Evolutionary conservation across 2,329 filamentous ascomycete genomes (phyloP), one percentile per base, ranked within the genome.

Genomic region (Alternaria postmessia): DNA sequence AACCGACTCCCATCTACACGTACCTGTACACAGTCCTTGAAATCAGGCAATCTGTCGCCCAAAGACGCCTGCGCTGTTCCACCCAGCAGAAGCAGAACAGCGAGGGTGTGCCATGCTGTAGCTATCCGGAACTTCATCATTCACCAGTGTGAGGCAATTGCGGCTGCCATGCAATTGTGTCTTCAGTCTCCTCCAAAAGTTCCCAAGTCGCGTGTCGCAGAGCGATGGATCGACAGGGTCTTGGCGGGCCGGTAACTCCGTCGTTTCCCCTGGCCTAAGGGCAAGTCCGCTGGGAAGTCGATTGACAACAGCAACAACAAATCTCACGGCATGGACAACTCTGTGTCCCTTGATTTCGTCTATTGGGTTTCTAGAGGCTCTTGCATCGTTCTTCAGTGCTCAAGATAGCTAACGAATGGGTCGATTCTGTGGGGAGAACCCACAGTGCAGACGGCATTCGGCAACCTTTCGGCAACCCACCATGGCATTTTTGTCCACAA

Each of bases 1-100:
- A 11, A 30, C 4, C 28, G 3, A 30, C 4, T 30, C 28, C 28
- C 28, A 5, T 7, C 38, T 82, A 38, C 46, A 49, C 46, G 46
- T 82, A 96, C 94, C 84, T 92, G 81, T 54, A 98, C 87, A 77
- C 95, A 99, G 78, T 93, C 85, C 75, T 85, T 86, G 78, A 99
- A 99, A 73, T 96, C 93, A 18, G 92, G 92, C 61, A 97, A 83
- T 56, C 88, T 86, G 79, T 99, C 95, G 66, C 95, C 95, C 49
- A 89, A 72, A 5, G 94, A 97, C 28, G 93, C 95, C 54, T 83
- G 79, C 16, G 83, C 79, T 22, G 72, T 71, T 41, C 76, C 76
- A 56, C 44, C 46, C 62, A 74, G 52, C 74, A 75, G 54, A 72
- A 68, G 67, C 48, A 75, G 22, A 6, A 73, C 34, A 36, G 67